Percentiles rank a stretch among this genome's conserved stretches.
Conservation (phyloP, 2,329 filamentous ascomycete genomes). For the Verticillium nubilum region DNA sequence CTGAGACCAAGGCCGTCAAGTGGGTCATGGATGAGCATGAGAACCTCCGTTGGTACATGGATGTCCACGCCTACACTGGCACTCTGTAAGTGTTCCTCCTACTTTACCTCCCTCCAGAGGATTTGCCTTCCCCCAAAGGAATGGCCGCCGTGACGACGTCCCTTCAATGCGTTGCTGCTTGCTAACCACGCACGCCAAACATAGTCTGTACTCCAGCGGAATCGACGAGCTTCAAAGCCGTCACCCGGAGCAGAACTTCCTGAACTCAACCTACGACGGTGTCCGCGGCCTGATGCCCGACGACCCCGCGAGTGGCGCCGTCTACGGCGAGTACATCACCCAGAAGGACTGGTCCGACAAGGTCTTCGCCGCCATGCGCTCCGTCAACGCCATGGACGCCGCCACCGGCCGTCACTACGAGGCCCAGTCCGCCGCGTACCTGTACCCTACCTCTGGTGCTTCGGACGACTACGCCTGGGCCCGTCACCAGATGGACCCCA, state of each 20-base stretch:
- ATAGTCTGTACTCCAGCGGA: conserved; percentile 52
- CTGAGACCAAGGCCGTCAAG: conserved; percentile 49
- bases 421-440: conserved; percentile 29
- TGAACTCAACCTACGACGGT: conserved; percentile 45
- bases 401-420: conserved; percentile 30
- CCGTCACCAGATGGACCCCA: conserved; percentile 31
- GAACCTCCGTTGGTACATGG: conserved; percentile 50
- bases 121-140: not conserved
- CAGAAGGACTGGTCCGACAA: conserved; percentile 27
- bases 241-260: conserved; percentile 42
- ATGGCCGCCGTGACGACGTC: too few species aligned
- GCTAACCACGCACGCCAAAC: conserved; percentile 5
- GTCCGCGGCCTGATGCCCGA: conserved; percentile 41
- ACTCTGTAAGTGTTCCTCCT: conserved; percentile 1
- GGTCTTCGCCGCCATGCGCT: conserved; percentile 22
- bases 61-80: conserved; percentile 50
- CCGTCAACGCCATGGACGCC: conserved; percentile 32
- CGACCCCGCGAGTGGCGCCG: conserved; percentile 19
- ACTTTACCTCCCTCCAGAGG: not conserved
- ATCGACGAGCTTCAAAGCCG: conserved; percentile 46
- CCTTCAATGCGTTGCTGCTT: too few species aligned
- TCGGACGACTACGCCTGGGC: conserved; percentile 42
- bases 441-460: conserved; percentile 41
- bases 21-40: conserved; percentile 44
- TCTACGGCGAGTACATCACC: conserved; percentile 41